Percentiles rank a stretch among this genome's conserved stretches.
These are phyloP conservation scores for Penicillium carneum DNA, from an alignment of 2,329 filamentous ascomycete genomes.

Conservation along the genomic window DNA sequence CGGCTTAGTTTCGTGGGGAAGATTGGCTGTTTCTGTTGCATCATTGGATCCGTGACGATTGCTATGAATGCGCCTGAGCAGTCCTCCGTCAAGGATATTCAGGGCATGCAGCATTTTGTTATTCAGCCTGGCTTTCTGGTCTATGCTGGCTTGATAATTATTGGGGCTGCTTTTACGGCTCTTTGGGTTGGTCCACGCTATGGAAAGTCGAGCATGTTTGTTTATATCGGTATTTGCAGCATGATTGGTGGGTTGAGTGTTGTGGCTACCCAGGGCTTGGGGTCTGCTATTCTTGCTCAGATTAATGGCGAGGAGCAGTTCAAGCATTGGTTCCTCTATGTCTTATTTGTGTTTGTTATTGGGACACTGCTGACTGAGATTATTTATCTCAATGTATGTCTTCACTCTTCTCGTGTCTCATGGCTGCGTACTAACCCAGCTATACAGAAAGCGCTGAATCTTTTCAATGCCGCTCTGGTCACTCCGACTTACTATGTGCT, in stretches of 20 bases:
- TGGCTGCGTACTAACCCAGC: not conserved
- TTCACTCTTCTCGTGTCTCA: not conserved
- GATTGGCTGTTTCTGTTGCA: conserved; percentile 92
- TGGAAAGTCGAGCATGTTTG: conserved; percentile 96
- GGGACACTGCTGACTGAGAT: conserved; percentile 91
- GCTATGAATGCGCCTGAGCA: conserved; percentile 89
- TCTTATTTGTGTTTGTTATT: conserved; percentile 88
- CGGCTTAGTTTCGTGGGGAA: conserved; percentile 94
- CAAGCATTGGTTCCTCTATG: conserved; percentile 96
- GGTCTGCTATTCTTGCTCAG: conserved; percentile 88
- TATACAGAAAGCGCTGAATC: conserved; percentile 89
- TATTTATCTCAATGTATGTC: conserved; percentile 88
- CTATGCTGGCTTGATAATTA: conserved; percentile 82
- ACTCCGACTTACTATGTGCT: conserved; percentile 99
- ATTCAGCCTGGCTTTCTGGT: conserved; percentile 84
- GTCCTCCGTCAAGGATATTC: conserved; percentile 83
- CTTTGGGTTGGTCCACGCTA: conserved; percentile 85
- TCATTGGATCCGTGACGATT: conserved; percentile 90
- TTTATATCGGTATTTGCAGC: conserved; percentile 96
- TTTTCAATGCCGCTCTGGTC: conserved; percentile 95
- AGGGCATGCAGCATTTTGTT: conserved; percentile 89
- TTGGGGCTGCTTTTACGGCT: conserved; percentile 74
- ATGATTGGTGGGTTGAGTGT: conserved; percentile 92
- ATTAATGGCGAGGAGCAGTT: conserved; percentile 83
- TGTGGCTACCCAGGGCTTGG: conserved; percentile 90